Evolutionary conservation across 176 grass and related monocot genomes (phyloP), one percentile per base, ranked within the genome.

Genomic region (Luzula sylvatica): DNA sequence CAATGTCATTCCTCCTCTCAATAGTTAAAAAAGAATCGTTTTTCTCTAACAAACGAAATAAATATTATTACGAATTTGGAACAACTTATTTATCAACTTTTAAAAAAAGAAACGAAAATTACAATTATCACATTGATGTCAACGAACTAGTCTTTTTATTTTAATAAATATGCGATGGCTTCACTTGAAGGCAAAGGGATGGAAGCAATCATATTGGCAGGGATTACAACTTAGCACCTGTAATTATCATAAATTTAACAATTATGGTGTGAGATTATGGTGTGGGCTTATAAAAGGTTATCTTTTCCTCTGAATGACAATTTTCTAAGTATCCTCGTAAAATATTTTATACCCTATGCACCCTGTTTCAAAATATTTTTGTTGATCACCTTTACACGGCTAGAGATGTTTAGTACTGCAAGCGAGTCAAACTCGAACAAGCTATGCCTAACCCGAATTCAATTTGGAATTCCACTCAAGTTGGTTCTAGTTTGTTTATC

Each of bases 201-300:
- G 27, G 25, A 49, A 1, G 42, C 26, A 18, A 64, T 64, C 21
- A 64, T 64, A 49, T 64, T 64, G 59, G 59, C 47, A 49, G 25
- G 29, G 59, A 64, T 49, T 64, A 42, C 43, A 64, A 64, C 59
- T 64, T 49, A 64, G 43, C 59, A 64, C 42, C 59, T 49, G 30
- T 1, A 63, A 64, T 46, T 46, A 49, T 27, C 27, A 29, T 64
- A 29, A n/a, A n/a, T n/a, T n/a, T n/a, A 29, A 29, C 23, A 47
- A 64, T 30, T 50, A 64, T 64, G 42, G 24, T 64, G 11, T 29
- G 26, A n/a, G 59, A 64, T 64, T 64, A n/a, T n/a, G n/a, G n/a
- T n/a, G n/a, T n/a, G n/a, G n/a, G n/a, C n/a, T n/a, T n/a, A 64
- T 13, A 42, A 64, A 64, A 64, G 26, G 2, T 27, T 15, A 64